Base-by-base conservation (phyloP, 2,329 filamentous ascomycete species). In the Colletotrichum abscissum region DNA sequence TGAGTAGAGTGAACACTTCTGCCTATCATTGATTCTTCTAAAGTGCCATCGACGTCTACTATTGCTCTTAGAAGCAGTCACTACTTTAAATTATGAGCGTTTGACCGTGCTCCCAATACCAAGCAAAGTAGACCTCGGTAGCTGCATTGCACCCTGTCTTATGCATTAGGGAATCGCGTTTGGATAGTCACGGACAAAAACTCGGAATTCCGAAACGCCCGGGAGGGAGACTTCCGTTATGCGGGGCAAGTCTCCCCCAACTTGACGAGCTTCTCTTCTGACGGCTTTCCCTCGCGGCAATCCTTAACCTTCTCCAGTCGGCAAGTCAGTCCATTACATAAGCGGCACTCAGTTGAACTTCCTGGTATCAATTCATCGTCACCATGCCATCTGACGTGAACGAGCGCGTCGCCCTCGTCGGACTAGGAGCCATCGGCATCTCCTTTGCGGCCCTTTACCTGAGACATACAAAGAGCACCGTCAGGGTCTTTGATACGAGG, bases 381-480 rank as follows among this genome's bases (percentile, higher is more conserved):
- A 5, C 19, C 2, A 63, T 63, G 59, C 19, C 59, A 7, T 26
- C n/a, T 5, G n/a, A 49, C 11, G 19, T 26, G 16, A 30, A 42
- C n/a, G 59, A 63, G n/a, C 59, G 14, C 5, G 59, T 85, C 66
- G 79, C 84, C 22, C 74, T 85, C 24, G 79, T 84, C 59, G 83
- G 84, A 5, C 75, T 82, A 5, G 82, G 84, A n/a, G 84, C 84
- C 24, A 90, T 90, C 56, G 88, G 88, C 42, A 84, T 90, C 57
- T 89, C 88, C 26, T 89, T 90, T 78, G 84, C 86, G 9, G 86
- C 88, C 30, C 84, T 89, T 26, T 88, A 90, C 75, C 81, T 90
- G 30, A 78, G 81, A 5, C 83, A 86, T 64, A 78, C 82, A 7
- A 78, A 80, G 22, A 79, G 77, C 2, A 78, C 80, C 16, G 80